These are phyloP conservation scores for Rhizoclosmatium globosum DNA, from an alignment of 192 early-diverging fungal genomes.

Conservation along the genomic window DNA sequence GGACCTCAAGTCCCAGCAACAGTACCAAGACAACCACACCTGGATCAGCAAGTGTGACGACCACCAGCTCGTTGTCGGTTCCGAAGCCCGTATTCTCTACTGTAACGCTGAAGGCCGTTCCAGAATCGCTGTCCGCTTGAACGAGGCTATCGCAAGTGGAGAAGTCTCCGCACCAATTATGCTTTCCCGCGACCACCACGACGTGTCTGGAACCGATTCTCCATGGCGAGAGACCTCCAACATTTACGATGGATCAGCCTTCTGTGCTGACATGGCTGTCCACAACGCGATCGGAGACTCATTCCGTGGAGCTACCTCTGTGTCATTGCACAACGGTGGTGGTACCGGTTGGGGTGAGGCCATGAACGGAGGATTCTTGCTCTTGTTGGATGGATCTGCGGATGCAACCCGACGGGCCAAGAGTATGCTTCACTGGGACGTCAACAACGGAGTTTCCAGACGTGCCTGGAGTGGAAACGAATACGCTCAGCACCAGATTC, in stretches of 20 bases:
- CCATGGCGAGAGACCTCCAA: slow-evolving; percentile 30
- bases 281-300: slow-evolving; percentile 42
- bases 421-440: slow-evolving; percentile 39
- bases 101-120: slow-evolving; percentile 32
- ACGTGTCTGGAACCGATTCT: slow-evolving; percentile 33
- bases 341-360: slow-evolving; percentile 39
- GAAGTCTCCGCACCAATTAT: slow-evolving; percentile 30
- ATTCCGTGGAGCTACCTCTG: slow-evolving; percentile 38
- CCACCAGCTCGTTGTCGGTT: slow-evolving; percentile 39
- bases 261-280: slow-evolving; percentile 38
- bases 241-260: slow-evolving; percentile 21
- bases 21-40: slow-evolving; percentile 33
- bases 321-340: slow-evolving; percentile 36
- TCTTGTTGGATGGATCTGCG: slow-evolving; percentile 29
- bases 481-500: slow-evolving; percentile 34
- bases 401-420: slow-evolving; percentile 25
- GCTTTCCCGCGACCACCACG: slow-evolving; percentile 39
- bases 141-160: slow-evolving; percentile 32
- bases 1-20: slow-evolving; percentile 32
- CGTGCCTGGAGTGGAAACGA: slow-evolving; percentile 37
- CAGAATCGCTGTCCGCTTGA: slow-evolving; percentile 23
- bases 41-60: slow-evolving; percentile 39
- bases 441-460: slow-evolving; percentile 37
- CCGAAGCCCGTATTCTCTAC: slow-evolving; percentile 39
- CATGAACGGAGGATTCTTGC: slow-evolving; percentile 39